Percentiles rank a stretch among this genome's conserved stretches.
Conservation (phyloP, 768 basidiomycete genomes). For the Trichaptum fuscoviolaceum region DNA sequence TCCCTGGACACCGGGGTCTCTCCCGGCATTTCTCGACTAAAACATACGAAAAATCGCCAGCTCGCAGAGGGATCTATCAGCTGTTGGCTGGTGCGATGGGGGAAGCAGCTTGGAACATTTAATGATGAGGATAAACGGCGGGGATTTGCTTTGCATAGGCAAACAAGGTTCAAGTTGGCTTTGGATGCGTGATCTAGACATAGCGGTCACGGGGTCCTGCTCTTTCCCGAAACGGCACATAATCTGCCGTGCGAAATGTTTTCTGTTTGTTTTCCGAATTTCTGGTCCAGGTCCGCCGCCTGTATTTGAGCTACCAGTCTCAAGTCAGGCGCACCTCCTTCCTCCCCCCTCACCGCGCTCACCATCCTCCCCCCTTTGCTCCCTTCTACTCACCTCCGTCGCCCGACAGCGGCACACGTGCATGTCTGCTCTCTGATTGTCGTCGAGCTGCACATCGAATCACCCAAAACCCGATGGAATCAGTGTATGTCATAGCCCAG, state of each 20-base stretch:
- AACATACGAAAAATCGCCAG: neutral
- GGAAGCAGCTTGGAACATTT: neutral
- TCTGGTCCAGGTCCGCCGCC: neutral
- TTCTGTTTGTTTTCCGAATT: slow-evolving; percentile 1
- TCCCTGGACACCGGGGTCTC: neutral
- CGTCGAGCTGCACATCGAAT: neutral
- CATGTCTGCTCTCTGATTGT: neutral
- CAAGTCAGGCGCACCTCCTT: slow-evolving; percentile 1
- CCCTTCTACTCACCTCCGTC: neutral
- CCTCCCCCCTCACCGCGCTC: neutral
- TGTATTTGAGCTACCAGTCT: slow-evolving; percentile 1
- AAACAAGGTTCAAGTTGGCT: neutral
- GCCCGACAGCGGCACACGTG: neutral
- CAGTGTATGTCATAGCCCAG: neutral
- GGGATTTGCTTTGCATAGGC: neutral
- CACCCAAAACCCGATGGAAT: neutral
- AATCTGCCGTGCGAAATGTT: neutral
- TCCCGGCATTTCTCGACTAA: neutral
- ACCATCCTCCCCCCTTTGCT: neutral
- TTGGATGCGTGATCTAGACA: neutral
- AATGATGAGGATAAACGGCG: neutral
- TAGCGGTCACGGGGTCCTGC: neutral
- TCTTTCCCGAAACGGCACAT: neutral
- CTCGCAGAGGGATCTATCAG: neutral
- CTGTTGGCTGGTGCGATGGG: neutral